Base-by-base conservation (phyloP, 495 filamentous ascomycete genomes). In the Emericellopsis terricola region DNA sequence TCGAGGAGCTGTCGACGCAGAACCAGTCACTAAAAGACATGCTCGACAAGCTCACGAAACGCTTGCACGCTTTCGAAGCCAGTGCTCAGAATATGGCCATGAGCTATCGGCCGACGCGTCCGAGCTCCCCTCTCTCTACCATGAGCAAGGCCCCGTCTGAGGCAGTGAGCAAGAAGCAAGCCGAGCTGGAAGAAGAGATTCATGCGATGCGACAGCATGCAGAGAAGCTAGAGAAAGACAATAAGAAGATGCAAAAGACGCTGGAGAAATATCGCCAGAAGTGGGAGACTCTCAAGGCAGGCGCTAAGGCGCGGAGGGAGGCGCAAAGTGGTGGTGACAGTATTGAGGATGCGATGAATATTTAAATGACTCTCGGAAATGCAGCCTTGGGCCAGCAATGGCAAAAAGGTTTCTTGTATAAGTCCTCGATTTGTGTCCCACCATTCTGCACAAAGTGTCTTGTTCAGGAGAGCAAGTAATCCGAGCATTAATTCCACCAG, bases 401-500 rank as follows among this genome's bases (percentile, higher is more conserved):
- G n/a, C n/a, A n/a, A n/a, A n/a, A n/a, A n/a, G n/a, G n/a, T n/a
- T n/a, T n/a, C n/a, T n/a, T n/a, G n/a, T n/a, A n/a, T n/a, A n/a
- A n/a, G n/a, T n/a, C 23, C n/a, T 27, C n/a, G 8, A 27, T 27
- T n/a, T 27, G 23, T 27, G 23, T 27, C 23, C n/a, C 23, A n/a
- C n/a, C 8, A n/a, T 27, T 27, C 23, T 27, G n/a, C n/a, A n/a
- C n/a, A n/a, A n/a, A n/a, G n/a, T n/a, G n/a, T n/a, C n/a, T n/a
- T n/a, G n/a, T n/a, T n/a, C n/a, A n/a, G n/a, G n/a, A n/a, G n/a
- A n/a, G n/a, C n/a, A n/a, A n/a, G n/a, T n/a, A n/a, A n/a, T n/a
- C n/a, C n/a, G n/a, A n/a, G n/a, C n/a, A 20, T 59, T 50, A 82
- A 47, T 81, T 78, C 83, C 86, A 99, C 89, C 89, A 99, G 51